A percentile compares a stretch with the other conserved stretches of the same genome.
Conservation (phyloP, 371 early-diverging fungal genomes). For the Lichtheimia ornata region DNA sequence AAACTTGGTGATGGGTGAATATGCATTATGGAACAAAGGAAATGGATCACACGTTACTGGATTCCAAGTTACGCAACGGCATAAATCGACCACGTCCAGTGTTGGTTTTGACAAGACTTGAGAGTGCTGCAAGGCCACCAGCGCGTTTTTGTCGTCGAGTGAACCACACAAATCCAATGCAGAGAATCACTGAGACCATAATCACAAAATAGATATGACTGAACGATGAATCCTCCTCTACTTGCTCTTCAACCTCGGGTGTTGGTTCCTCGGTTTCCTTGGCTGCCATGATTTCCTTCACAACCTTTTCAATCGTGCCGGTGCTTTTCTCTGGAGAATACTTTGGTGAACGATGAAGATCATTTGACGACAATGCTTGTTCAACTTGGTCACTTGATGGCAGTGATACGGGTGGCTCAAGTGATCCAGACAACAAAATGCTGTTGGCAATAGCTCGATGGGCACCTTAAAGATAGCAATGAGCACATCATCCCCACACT, state of each 20-base stretch:
- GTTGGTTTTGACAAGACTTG: slow-evolving; percentile 21
- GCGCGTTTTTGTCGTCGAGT: slow-evolving; percentile 19
- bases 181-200: slow-evolving; percentile 19
- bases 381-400: slow-evolving; percentile 17
- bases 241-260: slow-evolving; percentile 4
- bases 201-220: slow-evolving; percentile 23
- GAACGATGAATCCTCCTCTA: slow-evolving; percentile 1
- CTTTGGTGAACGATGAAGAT: slow-evolving; percentile 26
- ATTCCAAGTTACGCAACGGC: slow-evolving; percentile 36
- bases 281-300: slow-evolving; percentile 22
- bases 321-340: slow-evolving; percentile 29
- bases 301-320: slow-evolving; percentile 27
- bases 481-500: background rate
- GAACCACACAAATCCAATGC: slow-evolving; percentile 30
- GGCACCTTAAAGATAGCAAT: slow-evolving; percentile 15
- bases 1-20: too few species aligned
- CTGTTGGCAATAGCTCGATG: slow-evolving; percentile 47
- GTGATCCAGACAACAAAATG: slow-evolving; percentile 34
- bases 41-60: background rate
- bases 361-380: slow-evolving; percentile 4
- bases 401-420: slow-evolving; percentile 25
- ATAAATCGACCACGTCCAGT: slow-evolving; percentile 33
- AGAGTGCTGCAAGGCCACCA: slow-evolving; percentile 29
- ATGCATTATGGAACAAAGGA: too few species aligned
- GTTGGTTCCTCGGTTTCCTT: slow-evolving; percentile 15